These are phyloP conservation scores for Zygoascus tannicola DNA, from an alignment of 805 yeast genomes.

Conservation along the genomic window DNA sequence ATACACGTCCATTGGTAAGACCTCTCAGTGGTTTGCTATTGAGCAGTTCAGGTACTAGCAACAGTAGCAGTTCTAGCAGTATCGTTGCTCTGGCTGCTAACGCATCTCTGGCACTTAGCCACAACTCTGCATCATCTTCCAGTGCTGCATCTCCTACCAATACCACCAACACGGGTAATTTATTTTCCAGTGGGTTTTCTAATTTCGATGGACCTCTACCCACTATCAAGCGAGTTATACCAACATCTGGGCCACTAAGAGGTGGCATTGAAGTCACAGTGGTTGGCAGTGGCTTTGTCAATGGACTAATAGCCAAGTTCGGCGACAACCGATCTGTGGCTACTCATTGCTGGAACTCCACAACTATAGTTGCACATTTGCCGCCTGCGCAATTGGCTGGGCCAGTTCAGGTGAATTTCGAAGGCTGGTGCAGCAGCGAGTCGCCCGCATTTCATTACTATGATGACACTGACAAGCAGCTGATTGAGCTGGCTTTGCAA, in stretches of 20 bases:
- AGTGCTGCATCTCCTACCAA: background rate
- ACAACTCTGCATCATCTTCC: background rate
- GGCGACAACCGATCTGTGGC: slow-evolving; percentile 49
- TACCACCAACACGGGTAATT: background rate
- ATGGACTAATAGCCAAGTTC: slow-evolving; percentile 76
- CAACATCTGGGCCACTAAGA: slow-evolving; percentile 87
- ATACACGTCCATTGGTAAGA: background rate
- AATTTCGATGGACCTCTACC: slow-evolving; percentile 33
- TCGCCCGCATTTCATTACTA: slow-evolving; percentile 73
- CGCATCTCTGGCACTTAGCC: no score
- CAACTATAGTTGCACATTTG: slow-evolving; percentile 84
- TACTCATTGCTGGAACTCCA: slow-evolving; percentile 93
- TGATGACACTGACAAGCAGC: slow-evolving; percentile 91
- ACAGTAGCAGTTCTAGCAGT: background rate
- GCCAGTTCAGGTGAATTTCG: slow-evolving; percentile 83
- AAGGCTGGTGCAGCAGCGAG: slow-evolving; percentile 37
- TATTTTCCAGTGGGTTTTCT: slow-evolving; percentile 17
- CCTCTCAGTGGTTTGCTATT: background rate
- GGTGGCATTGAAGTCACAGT: slow-evolving; percentile 95
- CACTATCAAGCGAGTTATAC: slow-evolving; percentile 74
- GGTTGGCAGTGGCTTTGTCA: slow-evolving; percentile 77
- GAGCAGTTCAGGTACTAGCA: background rate
- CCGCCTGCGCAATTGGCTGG: slow-evolving; percentile 91
- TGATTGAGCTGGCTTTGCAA: slow-evolving; percentile 90
- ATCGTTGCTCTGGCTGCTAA: background rate